Conservation (phyloP, 176 grass and related monocot genomes). For the Elaeis guineensis region DNA sequence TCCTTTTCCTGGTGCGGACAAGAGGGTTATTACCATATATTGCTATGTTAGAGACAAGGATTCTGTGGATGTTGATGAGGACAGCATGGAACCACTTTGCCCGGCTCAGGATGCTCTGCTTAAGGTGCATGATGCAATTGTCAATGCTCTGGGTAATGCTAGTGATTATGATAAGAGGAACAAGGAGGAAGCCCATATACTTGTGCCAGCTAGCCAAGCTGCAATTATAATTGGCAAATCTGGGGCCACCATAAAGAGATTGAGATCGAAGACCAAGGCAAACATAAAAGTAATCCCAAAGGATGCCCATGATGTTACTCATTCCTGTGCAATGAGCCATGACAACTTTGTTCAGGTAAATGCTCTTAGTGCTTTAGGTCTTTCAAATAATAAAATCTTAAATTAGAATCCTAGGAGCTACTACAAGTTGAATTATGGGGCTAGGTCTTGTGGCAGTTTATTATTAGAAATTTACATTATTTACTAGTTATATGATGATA, state of each 20-base stretch:
- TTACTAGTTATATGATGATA: too few species aligned
- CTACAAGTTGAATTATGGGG: too few species aligned
- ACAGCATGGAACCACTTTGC: conserved; percentile 46
- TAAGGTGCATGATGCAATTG: conserved; percentile 78
- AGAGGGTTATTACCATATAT: conserved; percentile 77
- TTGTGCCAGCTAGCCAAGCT: conserved; percentile 87
- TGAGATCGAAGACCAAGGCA: conserved; percentile 53
- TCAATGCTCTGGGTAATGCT: conserved; percentile 40
- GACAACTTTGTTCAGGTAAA: conserved; percentile 96
- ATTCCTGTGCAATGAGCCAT: conserved; percentile 82
- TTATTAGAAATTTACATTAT: too few species aligned
- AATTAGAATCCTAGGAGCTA: too few species aligned
- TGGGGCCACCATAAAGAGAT: conserved; percentile 64
- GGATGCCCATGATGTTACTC: conserved; percentile 45
- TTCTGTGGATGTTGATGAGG: conserved; percentile 37
- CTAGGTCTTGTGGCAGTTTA: too few species aligned
- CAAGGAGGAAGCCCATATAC: conserved; percentile 52
- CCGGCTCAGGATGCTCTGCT: conserved; percentile 78
- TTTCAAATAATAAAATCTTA: too few species aligned
- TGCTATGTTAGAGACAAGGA: conserved; percentile 56
- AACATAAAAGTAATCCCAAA: conserved; percentile 80
- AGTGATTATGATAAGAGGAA: conserved; percentile 42
- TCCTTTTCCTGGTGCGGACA: conserved; percentile 79
- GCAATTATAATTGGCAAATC: conserved; percentile 87
- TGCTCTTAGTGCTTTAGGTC: background rate